These are phyloP conservation scores for Rhodotorula babjevae DNA, from an alignment of 768 basidiomycete genomes.

Conservation along the genomic window DNA sequence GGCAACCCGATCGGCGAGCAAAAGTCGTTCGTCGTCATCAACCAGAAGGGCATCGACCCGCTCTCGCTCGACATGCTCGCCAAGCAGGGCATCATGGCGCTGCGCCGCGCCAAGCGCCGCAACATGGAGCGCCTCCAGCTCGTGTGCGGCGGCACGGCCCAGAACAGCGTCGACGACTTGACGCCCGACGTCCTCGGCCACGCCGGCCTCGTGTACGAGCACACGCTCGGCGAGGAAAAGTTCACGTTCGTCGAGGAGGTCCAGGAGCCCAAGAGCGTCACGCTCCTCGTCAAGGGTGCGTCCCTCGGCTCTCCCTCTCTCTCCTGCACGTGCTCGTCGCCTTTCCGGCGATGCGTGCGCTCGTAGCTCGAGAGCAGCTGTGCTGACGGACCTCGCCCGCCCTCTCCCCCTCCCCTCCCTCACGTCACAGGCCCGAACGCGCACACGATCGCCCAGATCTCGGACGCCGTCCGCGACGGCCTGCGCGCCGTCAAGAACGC, in stretches of 20 bases:
- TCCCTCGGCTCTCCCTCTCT: neutral
- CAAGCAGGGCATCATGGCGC: slow-evolving; percentile 91
- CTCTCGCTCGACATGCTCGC: slow-evolving; percentile 90
- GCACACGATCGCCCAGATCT: slow-evolving; percentile 91
- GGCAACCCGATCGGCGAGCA: slow-evolving; percentile 46
- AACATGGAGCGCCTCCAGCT: slow-evolving; percentile 98
- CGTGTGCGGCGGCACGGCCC: slow-evolving; percentile 87
- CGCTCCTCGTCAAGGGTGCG: slow-evolving; percentile 82
- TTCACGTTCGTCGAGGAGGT: slow-evolving; percentile 97
- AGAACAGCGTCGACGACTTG: slow-evolving; percentile 96
- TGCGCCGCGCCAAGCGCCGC: slow-evolving; percentile 90
- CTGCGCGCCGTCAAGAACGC: slow-evolving; percentile 94
- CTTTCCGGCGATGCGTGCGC: neutral
- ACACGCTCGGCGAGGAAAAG: slow-evolving; percentile 97
- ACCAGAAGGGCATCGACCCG: slow-evolving; percentile 99
- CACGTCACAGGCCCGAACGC: slow-evolving; percentile 71
- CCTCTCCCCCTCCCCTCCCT: neutral
- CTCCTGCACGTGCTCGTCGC: neutral
- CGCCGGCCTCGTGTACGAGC: slow-evolving; percentile 98
- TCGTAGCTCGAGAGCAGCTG: no score
- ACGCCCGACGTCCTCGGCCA: slow-evolving; percentile 85
- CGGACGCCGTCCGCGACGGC: slow-evolving; percentile 96
- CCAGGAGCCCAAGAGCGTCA: slow-evolving; percentile 88
- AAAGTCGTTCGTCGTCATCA: slow-evolving; percentile 89
- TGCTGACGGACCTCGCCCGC: no score